These are phyloP conservation scores for Alternaria triticimaculans DNA, from an alignment of 2,329 filamentous ascomycete genomes.

Conservation along the genomic window DNA sequence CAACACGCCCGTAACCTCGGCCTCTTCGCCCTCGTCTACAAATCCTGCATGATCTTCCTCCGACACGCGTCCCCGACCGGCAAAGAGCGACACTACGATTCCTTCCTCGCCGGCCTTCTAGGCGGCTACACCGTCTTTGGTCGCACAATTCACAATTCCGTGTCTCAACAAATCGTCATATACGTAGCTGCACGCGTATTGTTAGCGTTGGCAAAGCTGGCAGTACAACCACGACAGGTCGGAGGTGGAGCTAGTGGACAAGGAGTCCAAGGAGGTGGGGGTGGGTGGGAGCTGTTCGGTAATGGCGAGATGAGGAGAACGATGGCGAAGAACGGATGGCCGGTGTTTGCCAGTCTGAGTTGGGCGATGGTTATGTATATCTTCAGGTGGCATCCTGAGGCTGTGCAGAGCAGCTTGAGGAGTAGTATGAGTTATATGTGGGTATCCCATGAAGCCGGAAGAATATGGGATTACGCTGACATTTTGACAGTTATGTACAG, in stretches of 20 bases:
- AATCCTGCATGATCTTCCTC: slow-evolving; percentile 77
- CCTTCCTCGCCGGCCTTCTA: slow-evolving; percentile 83
- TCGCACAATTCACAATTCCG: slow-evolving; percentile 74
- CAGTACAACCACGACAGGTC: slow-evolving; percentile 67
- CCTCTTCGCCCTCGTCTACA: slow-evolving; percentile 90
- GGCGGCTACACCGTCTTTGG: slow-evolving; percentile 96
- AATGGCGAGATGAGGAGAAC: slow-evolving; percentile 47
- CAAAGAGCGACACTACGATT: slow-evolving; percentile 76
- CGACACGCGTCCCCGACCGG: slow-evolving; percentile 60
- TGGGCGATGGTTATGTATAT: slow-evolving; percentile 97
- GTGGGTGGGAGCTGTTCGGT: slow-evolving; percentile 51
- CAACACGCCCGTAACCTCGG: slow-evolving; percentile 92
- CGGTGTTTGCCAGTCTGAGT: slow-evolving; percentile 85
- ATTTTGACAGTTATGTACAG: slow-evolving; percentile 67
- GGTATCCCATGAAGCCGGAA: slow-evolving; percentile 39
- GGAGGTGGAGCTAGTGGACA: slow-evolving; percentile 32
- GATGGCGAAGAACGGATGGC: slow-evolving; percentile 75
- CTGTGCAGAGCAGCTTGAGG: slow-evolving; percentile 86
- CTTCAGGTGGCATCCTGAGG: slow-evolving; percentile 90
- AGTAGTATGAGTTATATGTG: slow-evolving; percentile 99
- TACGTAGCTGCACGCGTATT: slow-evolving; percentile 95
- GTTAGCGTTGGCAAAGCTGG: slow-evolving; percentile 81
- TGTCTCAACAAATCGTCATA: slow-evolving; percentile 97
- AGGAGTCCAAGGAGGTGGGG: slow-evolving; percentile 26
- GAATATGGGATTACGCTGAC: slow-evolving; percentile 19